These are phyloP conservation scores for Podaxis mareebaensis DNA, from an alignment of 768 basidiomycete genomes.

Conservation along the genomic window DNA sequence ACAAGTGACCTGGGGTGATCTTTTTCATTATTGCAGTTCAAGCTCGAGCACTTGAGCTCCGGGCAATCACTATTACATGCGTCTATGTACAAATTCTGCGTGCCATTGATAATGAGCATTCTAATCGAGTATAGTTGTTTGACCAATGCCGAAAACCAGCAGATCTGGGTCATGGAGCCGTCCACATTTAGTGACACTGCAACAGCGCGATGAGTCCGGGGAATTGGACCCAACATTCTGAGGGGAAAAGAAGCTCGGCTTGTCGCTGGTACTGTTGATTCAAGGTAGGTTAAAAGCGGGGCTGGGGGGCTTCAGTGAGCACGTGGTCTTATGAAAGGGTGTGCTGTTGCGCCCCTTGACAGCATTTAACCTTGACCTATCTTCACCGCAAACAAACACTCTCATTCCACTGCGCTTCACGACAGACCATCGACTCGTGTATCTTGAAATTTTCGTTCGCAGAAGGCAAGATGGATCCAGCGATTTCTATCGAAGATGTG, in stretches of 20 bases:
- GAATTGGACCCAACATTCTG: too few species aligned
- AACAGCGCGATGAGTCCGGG: too few species aligned
- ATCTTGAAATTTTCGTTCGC: slow-evolving; percentile 22
- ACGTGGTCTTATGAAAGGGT: slow-evolving; percentile 4
- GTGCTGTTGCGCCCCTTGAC: neutral
- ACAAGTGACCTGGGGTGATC: too few species aligned
- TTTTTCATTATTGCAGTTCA: too few species aligned
- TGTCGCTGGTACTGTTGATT: too few species aligned
- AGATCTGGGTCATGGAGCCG: too few species aligned
- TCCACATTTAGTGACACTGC: too few species aligned
- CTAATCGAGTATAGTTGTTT: neutral
- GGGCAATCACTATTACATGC: neutral
- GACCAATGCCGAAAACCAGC: too few species aligned
- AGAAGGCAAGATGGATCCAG: slow-evolving; percentile 55
- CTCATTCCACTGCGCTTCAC: slow-evolving; percentile 2
- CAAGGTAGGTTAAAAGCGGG: neutral
- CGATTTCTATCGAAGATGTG: slow-evolving; percentile 70
- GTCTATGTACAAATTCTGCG: too few species aligned
- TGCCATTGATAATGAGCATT: neutral
- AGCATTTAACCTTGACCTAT: slow-evolving; percentile 2
- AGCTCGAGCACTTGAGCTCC: too few species aligned
- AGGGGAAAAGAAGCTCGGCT: too few species aligned
- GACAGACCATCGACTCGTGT: neutral
- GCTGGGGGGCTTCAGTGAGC: neutral
- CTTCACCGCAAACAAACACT: slow-evolving; percentile 9